Evolutionary conservation across 2,329 filamentous ascomycete species (phyloP).

Genomic region (Passalora sequoiae): DNA sequence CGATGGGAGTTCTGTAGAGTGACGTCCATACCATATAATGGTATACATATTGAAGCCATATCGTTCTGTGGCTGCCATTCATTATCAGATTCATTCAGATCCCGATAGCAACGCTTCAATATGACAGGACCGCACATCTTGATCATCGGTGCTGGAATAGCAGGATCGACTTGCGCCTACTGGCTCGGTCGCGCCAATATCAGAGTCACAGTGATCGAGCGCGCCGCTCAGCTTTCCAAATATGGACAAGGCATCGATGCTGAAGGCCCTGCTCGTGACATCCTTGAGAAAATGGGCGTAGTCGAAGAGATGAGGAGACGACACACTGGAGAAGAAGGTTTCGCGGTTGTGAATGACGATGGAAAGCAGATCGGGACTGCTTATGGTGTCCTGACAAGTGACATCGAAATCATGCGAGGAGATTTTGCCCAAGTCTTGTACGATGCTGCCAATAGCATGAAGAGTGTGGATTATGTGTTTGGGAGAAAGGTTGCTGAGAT

Average conservation of each 20-base stretch:
- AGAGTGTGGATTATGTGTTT: not conserved
- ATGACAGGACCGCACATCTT: not conserved
- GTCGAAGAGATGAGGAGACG: constrained; percentile 20
- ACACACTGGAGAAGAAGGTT: too few species aligned
- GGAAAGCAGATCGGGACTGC: constrained; percentile 22
- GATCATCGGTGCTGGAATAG: not conserved
- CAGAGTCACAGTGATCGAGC: constrained; percentile 9
- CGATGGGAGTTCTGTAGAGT: too few species aligned
- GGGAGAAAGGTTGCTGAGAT: not conserved
- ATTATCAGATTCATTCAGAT: too few species aligned
- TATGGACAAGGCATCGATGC: constrained; percentile 26
- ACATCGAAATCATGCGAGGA: constrained; percentile 40
- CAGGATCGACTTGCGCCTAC: not conserved
- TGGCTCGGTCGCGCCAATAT: not conserved
- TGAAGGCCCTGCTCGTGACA: constrained; percentile 18
- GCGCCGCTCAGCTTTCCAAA: constrained; percentile 6
- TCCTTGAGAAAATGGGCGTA: constrained; percentile 23
- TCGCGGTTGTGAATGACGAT: too few species aligned
- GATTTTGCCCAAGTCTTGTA: constrained; percentile 46
- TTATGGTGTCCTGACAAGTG: constrained; percentile 12
- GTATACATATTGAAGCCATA: too few species aligned
- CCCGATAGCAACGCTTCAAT: too few species aligned
- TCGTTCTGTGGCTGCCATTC: too few species aligned
- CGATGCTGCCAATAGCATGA: constrained; percentile 12
- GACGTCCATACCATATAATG: too few species aligned